Base-by-base conservation (phyloP, 176 grass and related monocot species). In the Bromus sterilis region DNA sequence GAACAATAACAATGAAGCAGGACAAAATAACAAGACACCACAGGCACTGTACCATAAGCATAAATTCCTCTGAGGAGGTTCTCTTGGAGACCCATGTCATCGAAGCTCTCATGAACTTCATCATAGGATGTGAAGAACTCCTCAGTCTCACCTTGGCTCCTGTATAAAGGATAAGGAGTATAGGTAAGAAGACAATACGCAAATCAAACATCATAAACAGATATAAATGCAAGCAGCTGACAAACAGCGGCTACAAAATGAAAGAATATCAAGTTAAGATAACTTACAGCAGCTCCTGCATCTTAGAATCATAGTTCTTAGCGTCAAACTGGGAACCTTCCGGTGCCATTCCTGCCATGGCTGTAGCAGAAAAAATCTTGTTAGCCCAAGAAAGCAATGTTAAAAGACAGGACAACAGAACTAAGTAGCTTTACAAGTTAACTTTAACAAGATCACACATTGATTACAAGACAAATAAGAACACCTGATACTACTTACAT, bases 1-100 rank as follows among this genome's bases (percentile, higher is more conserved):
- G 32, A 71, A 80, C 31, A 71, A 74, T 55, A 41, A 12, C 18
- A 70, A 16, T 21, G 10, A 23, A 20, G 49, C 46, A 57, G 9
- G 0, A 12, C 11, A 68, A 31, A 16, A 63, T 0, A 2, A 1
- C 11, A 70, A 71, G 25, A 31, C 23, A 64, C 3, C 34, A 72
- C 9, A 53, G 13, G 14, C 4, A 23, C 11, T 3, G 41, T 91
- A 94, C 94, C 94, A 80, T 94, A 94, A 65, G 94, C 94, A 82
- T 97, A 97, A 75, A 97, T 97, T 67, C 94, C 94, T 21, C 94
- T 94, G 58, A 97, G 87, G 65, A 97, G 83, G 60, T 97, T 97
- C 81, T 97, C 91, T 84, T 94, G 94, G 71, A 97, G 94, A 9
- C 87, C 91, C 94, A 97, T 97, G 78, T 88, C 91, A 92, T 97